Conservation (phyloP, 2,329 filamentous ascomycete genomes). For the Alternaria triticina region DNA sequence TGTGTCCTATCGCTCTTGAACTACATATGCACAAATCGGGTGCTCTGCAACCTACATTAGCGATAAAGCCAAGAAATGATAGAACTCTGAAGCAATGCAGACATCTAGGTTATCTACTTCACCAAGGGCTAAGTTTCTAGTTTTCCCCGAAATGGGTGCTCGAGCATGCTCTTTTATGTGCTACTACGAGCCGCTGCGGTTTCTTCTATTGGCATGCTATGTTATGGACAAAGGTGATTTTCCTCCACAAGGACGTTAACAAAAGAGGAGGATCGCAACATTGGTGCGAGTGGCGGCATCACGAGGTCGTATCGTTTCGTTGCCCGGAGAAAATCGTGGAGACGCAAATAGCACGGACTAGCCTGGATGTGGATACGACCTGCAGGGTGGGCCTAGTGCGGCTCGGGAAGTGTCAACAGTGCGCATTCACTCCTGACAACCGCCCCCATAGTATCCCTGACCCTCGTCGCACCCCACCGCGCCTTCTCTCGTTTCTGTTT, state of each 20-base stretch:
- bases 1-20: background rate
- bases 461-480: conserved; percentile 30
- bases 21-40: background rate
- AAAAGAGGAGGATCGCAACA: background rate
- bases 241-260: fast-evolving
- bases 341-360: conserved; percentile 5
- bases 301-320: background rate
- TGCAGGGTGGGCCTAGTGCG: conserved; percentile 13
- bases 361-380: background rate
- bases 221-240: background rate
- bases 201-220: background rate
- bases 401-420: conserved; percentile 17
- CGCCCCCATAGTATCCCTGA: conserved; percentile 24
- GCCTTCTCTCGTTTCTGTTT: conserved; percentile 27
- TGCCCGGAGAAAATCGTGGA: background rate
- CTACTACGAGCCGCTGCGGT: background rate
- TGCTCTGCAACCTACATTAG: background rate
- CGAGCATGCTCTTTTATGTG: background rate
- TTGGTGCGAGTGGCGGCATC: background rate
- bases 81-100: background rate
- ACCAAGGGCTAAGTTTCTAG: background rate
- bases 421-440: conserved; percentile 42
- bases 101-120: background rate
- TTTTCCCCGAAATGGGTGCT: background rate
- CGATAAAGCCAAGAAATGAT: background rate